Percentiles rank a stretch among this genome's conserved stretches.
Conservation (phyloP, 768 basidiomycete species). For the Boletales sp. region DNA sequence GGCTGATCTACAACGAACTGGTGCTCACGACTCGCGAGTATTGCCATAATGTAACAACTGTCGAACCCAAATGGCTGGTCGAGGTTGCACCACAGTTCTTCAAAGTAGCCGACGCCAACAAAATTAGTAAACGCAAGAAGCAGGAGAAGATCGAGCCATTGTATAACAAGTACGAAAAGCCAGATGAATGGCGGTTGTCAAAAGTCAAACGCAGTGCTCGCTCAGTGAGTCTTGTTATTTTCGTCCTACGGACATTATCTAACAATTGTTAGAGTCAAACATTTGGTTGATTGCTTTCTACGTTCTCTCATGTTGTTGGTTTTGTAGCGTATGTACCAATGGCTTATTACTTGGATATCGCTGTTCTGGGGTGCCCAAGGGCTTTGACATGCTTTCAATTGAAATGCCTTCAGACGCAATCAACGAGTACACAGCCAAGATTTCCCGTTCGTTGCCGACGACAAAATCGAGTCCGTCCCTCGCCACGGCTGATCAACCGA, state of each 20-base stretch:
- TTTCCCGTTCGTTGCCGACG: too few species aligned
- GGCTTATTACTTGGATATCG: conserved; percentile 3
- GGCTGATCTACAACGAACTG: conserved; percentile 94
- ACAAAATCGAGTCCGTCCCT: not conserved
- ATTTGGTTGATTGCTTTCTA: conserved; percentile 55
- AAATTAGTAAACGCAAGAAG: conserved; percentile 94
- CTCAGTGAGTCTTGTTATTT: conserved; percentile 47
- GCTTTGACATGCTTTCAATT: too few species aligned
- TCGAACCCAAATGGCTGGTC: conserved; percentile 98
- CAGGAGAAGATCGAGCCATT: conserved; percentile 97
- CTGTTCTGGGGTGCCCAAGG: too few species aligned
- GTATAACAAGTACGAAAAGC: conserved; percentile 93
- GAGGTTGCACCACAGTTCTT: conserved; percentile 99
- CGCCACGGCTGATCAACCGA: conserved; percentile 47
- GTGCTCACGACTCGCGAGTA: conserved; percentile 96
- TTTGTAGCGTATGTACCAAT: conserved; percentile 12
- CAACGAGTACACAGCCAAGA: too few species aligned
- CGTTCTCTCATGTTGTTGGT: not conserved
- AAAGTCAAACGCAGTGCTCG: conserved; percentile 90
- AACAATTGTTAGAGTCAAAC: conserved; percentile 68
- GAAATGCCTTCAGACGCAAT: too few species aligned
- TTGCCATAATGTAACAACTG: conserved; percentile 87
- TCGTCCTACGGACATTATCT: conserved; percentile 6
- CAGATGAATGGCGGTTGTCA: conserved; percentile 91
- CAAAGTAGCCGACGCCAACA: conserved; percentile 96